Base-by-base conservation (phyloP, 306 rosid genomes). In the Sicyos edulis region DNA sequence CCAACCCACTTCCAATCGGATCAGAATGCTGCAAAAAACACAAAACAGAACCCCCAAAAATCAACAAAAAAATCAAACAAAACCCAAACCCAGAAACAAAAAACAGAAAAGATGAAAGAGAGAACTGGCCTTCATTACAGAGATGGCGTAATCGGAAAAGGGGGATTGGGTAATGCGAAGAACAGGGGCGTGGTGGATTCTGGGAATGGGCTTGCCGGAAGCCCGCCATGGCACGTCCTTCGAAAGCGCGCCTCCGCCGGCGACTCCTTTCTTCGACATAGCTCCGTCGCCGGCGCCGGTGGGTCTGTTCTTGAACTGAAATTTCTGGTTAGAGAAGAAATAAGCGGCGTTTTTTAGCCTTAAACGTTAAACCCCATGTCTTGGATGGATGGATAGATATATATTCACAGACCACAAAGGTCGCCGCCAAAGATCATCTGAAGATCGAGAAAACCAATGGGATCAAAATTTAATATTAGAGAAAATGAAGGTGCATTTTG, bases 181-280 rank as follows among this genome's bases (percentile, higher is more conserved):
- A 56, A 87, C 1, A 1, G 96, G 96, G 54, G 96, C 76, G 3
- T 85, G 96, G 56, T 92, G 90, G 47, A 93, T 91, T 88, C 69
- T 93, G 82, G 97, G 98, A 21, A 91, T 0, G 72, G 97, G 87
- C 14, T 83, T 93, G 10, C 10, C 55, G 29, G 87, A 69, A 1
- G 85, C 92, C 76, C 98, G 77, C 98, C 97, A 93, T 42, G 97
- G 98, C 57, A 77, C 98, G 47, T 93, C 97, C 73, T 90, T 80
- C 11, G 77, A 85, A 40, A 93, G 83, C 19, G 92, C 74, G 0
- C 53, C 32, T 47, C 72, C 73, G 55, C 83, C 85, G 20, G 80
- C 80, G 6, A 45, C 85, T 52, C 87, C 85, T 75, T 85, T 90
- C 50, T 78, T 83, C 72, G 96, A 84, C 98, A 89, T 92, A 24